Evolutionary conservation across 371 early-diverging fungal genomes (phyloP), one percentile per base, ranked within the genome.

Genomic region (Racocetra persica): DNA sequence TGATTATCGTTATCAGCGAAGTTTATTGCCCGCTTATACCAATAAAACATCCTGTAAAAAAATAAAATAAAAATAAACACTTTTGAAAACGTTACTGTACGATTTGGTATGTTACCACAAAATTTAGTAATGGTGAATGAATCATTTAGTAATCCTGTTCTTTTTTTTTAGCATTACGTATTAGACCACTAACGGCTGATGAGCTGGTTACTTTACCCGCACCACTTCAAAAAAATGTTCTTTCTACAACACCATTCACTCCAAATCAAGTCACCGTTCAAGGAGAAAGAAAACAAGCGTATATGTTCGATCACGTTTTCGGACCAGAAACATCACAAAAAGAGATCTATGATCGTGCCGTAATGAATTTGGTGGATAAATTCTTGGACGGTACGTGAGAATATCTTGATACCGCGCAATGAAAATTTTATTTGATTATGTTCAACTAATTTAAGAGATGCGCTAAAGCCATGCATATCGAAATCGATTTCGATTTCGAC

Each of bases 291-390:
- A 76, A 76, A 76, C 76, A 38, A 38, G 20, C 41, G 8, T 97
- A 94, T 84, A 90, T 92, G 70, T 97, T 92, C 76, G 96, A 97
- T 84, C 85, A 91, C 76, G 93, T 93, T 20, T 96, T 94, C 84
- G 93, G 90, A 13, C 84, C 90, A 0, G 86, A 86, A 26, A 82
- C 91, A 20, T 80, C 89, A 18, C 98, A 98, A 84, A 84, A 89
- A 59, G 88, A 92, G 28, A 88, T 99, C 24, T 98, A 93, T 87
- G 88, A 88, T 6, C 82, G 88, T 5, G 89, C 91, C 41, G 94
- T 92, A 6, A 85, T 87, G n/a, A 91, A 90, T 24, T 84, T 98
- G 82, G 91, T 98, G 5, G 92, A 92, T 65, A 91, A 92, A 78
- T 97, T 98, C 82, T 84, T 96, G 69, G 95, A 96, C 79, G 99